Percentiles rank a stretch among this genome's conserved stretches.
These are phyloP conservation scores for Eutrema heterophyllum DNA, from an alignment of 345 rosid species.

Conservation along the genomic window DNA sequence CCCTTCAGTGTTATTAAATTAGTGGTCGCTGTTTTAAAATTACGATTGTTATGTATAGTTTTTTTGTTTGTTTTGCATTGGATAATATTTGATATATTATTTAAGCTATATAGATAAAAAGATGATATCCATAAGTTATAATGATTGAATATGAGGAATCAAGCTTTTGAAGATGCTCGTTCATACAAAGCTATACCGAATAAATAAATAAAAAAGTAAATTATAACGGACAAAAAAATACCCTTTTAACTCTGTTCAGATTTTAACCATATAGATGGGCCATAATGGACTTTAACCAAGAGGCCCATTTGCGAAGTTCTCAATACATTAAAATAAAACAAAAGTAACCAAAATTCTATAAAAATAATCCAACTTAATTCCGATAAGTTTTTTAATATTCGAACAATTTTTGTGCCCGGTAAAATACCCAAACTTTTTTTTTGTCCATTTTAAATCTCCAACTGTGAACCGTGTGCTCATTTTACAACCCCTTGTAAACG, in stretches of 20 bases:
- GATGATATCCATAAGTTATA: background rate
- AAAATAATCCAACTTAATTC: too few species aligned
- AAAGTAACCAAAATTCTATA: background rate
- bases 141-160: background rate
- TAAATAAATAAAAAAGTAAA: background rate
- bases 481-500: too few species aligned
- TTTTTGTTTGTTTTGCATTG: background rate
- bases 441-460: too few species aligned
- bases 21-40: background rate
- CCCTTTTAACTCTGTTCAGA: background rate
- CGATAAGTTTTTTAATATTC: too few species aligned
- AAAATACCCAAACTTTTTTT: too few species aligned
- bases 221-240: background rate
- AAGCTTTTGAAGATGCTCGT: constrained; percentile 3
- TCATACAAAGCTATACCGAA: background rate
- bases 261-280: background rate
- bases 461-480: too few species aligned
- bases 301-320: background rate
- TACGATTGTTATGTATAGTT: too few species aligned
- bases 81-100: background rate
- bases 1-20: background rate
- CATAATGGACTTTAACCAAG: background rate
- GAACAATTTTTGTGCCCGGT: too few species aligned
- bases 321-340: background rate
- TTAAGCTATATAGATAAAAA: background rate